A percentile compares a stretch with the other conserved stretches of the same genome.
These are phyloP conservation scores for Ophiostoma fasciatum DNA, from an alignment of 2,329 filamentous ascomycete genomes.

Conservation along the genomic window DNA sequence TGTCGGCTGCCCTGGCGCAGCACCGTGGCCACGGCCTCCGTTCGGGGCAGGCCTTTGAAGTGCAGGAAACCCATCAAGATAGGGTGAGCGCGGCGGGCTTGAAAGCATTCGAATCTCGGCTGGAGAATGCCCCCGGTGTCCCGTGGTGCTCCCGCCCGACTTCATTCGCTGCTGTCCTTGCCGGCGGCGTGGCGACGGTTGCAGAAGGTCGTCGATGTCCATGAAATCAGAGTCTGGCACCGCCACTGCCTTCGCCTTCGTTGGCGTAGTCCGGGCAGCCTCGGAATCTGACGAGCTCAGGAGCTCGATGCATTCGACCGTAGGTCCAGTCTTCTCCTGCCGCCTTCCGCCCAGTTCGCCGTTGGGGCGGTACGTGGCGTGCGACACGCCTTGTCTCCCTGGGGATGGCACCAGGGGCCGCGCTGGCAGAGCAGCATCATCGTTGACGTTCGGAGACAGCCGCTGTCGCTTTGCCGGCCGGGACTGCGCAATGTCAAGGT, in stretches of 20 bases:
- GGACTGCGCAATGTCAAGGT: not conserved
- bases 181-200: not conserved
- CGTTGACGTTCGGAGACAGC: not conserved
- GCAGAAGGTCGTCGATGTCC: conserved; percentile 3
- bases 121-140: not conserved
- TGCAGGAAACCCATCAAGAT: not conserved
- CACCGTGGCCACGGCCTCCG: too few species aligned
- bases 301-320: conserved; percentile 6
- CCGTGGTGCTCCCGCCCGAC: not conserved
- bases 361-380: not conserved
- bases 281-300: conserved; percentile 8
- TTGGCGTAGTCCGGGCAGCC: not conserved
- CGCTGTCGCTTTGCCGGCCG: not conserved
- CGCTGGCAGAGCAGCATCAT: not conserved
- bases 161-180: not conserved
- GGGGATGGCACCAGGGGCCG: not conserved
- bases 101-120: conserved; percentile 3
- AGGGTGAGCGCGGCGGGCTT: not conserved
- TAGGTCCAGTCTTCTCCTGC: not conserved
- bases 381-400: not conserved
- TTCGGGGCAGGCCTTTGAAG: too few species aligned
- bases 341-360: not conserved
- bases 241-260: not conserved
- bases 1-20: too few species aligned
- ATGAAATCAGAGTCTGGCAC: not conserved